Conservation (phyloP, 495 filamentous ascomycete genomes). For the Neurospora sp. region DNA sequence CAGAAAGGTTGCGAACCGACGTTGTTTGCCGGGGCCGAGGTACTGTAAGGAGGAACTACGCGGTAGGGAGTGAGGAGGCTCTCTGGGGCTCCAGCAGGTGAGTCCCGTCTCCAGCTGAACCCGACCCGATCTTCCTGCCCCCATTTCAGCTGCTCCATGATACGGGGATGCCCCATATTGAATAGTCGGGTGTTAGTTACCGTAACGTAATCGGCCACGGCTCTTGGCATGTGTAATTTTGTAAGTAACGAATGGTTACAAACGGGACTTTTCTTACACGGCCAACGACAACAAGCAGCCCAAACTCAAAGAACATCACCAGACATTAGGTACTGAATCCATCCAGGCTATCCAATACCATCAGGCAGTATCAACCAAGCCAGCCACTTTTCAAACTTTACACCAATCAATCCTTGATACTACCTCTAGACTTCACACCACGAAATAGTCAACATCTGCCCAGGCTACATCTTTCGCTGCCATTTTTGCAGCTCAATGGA, state of each 20-base stretch:
- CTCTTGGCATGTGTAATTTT: background rate
- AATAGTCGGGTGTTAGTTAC: background rate
- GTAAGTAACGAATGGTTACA: background rate
- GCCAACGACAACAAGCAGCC: background rate
- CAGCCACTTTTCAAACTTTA: background rate
- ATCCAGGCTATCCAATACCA: background rate
- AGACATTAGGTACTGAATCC: background rate
- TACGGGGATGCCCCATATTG: background rate
- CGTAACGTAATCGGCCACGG: background rate
- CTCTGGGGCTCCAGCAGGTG: background rate
- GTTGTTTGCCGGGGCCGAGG: background rate
- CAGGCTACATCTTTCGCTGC: background rate
- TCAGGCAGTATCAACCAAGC: background rate
- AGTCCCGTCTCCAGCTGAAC: background rate
- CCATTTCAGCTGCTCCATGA: background rate
- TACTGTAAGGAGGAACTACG: background rate
- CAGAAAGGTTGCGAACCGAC: background rate
- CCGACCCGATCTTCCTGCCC: background rate
- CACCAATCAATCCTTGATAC: background rate
- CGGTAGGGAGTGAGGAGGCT: background rate
- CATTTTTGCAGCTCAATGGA: background rate
- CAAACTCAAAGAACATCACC: background rate
- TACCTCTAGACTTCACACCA: background rate
- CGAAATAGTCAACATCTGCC: background rate
- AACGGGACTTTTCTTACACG: background rate